phyloP scores from a whole-genome alignment of 1,284 basidiomycete species.

The Puccinia horiana region DNA sequence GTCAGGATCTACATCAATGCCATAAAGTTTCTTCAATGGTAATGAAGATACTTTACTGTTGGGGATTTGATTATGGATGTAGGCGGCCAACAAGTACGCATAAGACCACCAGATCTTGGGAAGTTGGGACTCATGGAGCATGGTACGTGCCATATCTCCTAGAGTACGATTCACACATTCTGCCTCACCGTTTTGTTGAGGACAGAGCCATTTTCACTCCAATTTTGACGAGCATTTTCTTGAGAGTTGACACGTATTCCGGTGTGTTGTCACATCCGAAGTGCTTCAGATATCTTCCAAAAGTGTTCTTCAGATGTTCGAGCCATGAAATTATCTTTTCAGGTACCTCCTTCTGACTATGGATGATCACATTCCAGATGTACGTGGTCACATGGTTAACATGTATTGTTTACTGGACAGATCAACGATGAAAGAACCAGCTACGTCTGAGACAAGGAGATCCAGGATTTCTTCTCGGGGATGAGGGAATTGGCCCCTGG shows the following conservation, averaged over 20 bases:
- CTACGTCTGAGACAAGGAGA: conserved; percentile 4
- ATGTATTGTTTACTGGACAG: background rate
- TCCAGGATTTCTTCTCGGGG: background rate
- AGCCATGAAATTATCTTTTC: background rate
- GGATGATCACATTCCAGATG: background rate
- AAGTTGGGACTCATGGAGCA: background rate
- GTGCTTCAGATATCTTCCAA: background rate
- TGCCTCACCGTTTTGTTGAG: conserved; percentile 6
- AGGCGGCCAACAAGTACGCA: background rate
- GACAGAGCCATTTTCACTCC: background rate
- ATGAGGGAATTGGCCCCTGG: background rate
- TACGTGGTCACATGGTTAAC: conserved; percentile 1
- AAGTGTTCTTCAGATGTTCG: background rate
- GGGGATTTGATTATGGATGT: conserved; percentile 5
- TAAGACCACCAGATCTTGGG: background rate
- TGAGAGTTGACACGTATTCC: background rate
- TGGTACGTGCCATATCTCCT: background rate
- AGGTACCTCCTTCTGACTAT: background rate
- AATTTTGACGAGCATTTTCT: background rate
- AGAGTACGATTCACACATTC: background rate
- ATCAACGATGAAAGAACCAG: background rate
- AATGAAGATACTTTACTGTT: background rate
- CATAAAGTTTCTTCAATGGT: background rate
- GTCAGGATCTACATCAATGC: background rate
- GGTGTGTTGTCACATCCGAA: background rate